phyloP scores from a whole-genome alignment of 2,329 filamentous ascomycete genomes.

The Phyllosticta citriasiana region DNA sequence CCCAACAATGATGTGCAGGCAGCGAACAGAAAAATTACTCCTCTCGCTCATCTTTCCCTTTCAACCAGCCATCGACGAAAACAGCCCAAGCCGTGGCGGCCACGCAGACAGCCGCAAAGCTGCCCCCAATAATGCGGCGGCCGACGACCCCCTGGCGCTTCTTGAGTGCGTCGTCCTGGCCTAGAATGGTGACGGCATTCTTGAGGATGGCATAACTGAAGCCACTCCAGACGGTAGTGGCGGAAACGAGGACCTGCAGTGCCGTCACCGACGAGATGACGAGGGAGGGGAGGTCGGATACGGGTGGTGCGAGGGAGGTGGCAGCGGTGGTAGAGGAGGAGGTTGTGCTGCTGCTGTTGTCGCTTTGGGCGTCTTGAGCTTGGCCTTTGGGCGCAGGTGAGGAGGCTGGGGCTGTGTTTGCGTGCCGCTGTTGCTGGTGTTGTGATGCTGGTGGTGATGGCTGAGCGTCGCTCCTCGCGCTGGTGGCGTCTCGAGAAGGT shows the following conservation, averaged over 20 bases:
- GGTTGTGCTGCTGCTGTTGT: constrained; percentile 1
- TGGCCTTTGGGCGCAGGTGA: not conserved
- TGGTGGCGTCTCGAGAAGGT: not conserved
- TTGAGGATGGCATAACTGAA: constrained; percentile 86
- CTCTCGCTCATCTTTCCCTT: not conserved
- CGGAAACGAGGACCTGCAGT: constrained; percentile 69
- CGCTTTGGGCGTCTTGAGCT: not conserved
- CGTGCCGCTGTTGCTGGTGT: not conserved
- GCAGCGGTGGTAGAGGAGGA: constrained; percentile 11
- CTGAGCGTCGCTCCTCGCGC: not conserved
- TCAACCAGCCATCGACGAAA: not conserved
- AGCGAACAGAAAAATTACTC: not conserved
- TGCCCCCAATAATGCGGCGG: constrained; percentile 37
- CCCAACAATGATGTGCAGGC: not conserved
- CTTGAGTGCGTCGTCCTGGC: constrained; percentile 37
- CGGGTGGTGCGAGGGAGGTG: constrained; percentile 47
- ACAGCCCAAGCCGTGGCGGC: constrained; percentile 20
- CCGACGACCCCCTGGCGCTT: constrained; percentile 38
- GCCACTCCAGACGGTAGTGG: constrained; percentile 88
- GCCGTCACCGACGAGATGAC: constrained; percentile 22
- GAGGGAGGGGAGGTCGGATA: constrained; percentile 15
- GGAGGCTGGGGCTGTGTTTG: not conserved
- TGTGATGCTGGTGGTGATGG: not conserved
- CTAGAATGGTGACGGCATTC: constrained; percentile 80
- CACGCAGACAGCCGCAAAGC: constrained; percentile 35